A percentile compares a stretch with the other conserved stretches of the same genome.
These are phyloP conservation scores for Trichoderma afroharzianum DNA, from an alignment of 2,329 filamentous ascomycete genomes.

Conservation along the genomic window DNA sequence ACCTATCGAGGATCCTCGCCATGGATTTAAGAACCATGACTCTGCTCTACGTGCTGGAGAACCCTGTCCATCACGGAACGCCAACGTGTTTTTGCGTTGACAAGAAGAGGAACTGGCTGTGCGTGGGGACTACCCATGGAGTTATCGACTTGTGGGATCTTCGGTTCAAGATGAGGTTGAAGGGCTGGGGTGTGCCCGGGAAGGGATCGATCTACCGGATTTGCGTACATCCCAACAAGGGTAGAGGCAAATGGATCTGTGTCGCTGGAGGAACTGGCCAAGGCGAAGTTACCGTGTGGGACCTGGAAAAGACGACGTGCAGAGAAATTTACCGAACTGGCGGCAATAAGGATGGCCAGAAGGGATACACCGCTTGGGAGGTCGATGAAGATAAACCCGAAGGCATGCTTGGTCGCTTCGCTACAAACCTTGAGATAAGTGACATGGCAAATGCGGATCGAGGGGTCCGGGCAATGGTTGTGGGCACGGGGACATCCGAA, in stretches of 20 bases:
- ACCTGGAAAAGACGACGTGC: constrained; percentile 84
- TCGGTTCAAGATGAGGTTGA: constrained; percentile 84
- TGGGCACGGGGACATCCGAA: constrained; percentile 67
- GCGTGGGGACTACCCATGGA: constrained; percentile 88
- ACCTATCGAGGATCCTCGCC: constrained; percentile 75
- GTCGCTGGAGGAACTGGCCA: constrained; percentile 82
- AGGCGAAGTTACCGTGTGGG: constrained; percentile 92
- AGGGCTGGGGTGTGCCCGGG: constrained; percentile 82
- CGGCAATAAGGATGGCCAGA: constrained; percentile 56
- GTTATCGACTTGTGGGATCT: constrained; percentile 94
- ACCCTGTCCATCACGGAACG: constrained; percentile 86
- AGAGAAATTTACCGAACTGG: constrained; percentile 80
- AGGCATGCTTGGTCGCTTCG: constrained; percentile 81
- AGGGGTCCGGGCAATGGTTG: constrained; percentile 71
- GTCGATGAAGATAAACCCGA: constrained; percentile 87
- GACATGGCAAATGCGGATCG: constrained; percentile 54
- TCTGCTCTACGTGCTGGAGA: constrained; percentile 73
- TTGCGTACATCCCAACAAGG: constrained; percentile 71
- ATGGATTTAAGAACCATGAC: constrained; percentile 86
- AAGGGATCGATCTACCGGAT: constrained; percentile 78
- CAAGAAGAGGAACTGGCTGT: constrained; percentile 80
- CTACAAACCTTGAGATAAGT: constrained; percentile 65
- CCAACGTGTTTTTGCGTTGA: constrained; percentile 91
- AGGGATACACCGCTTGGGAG: constrained; percentile 77
- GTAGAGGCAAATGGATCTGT: constrained; percentile 79